Evolutionary conservation across 305 asterid species (phyloP).

Genomic region (Andrographis paniculata): DNA sequence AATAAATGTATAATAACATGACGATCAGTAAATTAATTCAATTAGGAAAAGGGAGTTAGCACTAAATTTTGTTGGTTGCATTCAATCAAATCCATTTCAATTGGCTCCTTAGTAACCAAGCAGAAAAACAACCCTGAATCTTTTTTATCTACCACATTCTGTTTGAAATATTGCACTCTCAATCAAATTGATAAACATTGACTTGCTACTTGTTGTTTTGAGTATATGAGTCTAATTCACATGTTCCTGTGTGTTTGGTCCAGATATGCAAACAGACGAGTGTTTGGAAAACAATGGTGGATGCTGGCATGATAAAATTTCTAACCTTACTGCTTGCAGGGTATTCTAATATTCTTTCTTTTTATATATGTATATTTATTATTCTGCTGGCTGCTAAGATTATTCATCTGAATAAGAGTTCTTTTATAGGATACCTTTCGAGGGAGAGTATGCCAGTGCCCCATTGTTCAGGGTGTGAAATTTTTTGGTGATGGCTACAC

Average conservation of each 20-base stretch:
- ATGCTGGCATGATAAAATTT: slow-evolving; percentile 82
- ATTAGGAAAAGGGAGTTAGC: no score
- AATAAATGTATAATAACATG: neutral
- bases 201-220: neutral
- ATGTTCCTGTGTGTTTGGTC: slow-evolving; percentile 20
- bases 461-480: slow-evolving; percentile 68
- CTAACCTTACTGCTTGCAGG: slow-evolving; percentile 91
- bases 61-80: no score
- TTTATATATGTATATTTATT: neutral
- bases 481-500: slow-evolving; percentile 71
- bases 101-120: no score
- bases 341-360: slow-evolving; percentile 22
- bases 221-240: slow-evolving; percentile 14
- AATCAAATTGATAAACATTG: neutral
- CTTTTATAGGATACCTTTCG: slow-evolving; percentile 71
- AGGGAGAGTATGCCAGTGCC: slow-evolving; percentile 77
- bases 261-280: slow-evolving; percentile 87
- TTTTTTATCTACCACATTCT: no score
- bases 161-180: no score
- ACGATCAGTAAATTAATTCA: no score
- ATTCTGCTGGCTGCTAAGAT: slow-evolving; percentile 18
- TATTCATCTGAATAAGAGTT: slow-evolving; percentile 14
- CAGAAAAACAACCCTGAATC: no score
- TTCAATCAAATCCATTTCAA: no score
- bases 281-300: slow-evolving; percentile 89